Evolutionary conservation across 23 red algal genomes (phyloP).

Genomic region (Pyropia haitanensis): DNA sequence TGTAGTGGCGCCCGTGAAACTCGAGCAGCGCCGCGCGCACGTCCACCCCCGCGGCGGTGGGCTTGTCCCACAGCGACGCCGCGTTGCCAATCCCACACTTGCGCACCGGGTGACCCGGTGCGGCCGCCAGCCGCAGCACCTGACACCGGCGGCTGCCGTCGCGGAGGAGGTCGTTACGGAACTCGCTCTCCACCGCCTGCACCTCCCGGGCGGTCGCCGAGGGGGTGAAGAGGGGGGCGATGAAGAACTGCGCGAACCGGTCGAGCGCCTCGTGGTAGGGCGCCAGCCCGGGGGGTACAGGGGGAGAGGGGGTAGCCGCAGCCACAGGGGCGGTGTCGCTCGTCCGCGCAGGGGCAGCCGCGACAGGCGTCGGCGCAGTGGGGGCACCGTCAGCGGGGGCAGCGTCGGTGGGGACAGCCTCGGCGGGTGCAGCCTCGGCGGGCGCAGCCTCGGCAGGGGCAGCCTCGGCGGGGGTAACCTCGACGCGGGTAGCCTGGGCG

Average conservation of each 20-base stretch:
- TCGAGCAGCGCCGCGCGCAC: constrained; percentile 39
- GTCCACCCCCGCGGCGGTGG: constrained; percentile 10
- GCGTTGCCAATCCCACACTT: constrained; percentile 72
- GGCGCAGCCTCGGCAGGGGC: too few relatives aligned
- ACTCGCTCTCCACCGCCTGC: constrained; percentile 83
- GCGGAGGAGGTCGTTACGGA: constrained; percentile 74
- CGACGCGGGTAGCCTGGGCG: too few relatives aligned
- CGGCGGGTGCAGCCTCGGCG: too few relatives aligned
- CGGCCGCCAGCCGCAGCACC: constrained; percentile 22
- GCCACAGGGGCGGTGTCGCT: too few relatives aligned
- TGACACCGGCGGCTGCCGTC: constrained; percentile 65
- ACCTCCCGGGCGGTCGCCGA: constrained; percentile 69
- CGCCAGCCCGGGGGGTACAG: too few relatives aligned
- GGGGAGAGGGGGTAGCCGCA: too few relatives aligned
- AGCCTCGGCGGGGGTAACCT: too few relatives aligned
- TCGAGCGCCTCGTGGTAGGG: constrained; percentile 53
- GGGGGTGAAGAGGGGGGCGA: constrained; percentile 67
- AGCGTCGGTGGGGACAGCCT: too few relatives aligned
- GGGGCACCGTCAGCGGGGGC: constrained; percentile 3
- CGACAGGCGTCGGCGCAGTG: neutral
- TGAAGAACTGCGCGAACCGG: constrained; percentile 94
- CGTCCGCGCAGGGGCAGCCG: too few relatives aligned
- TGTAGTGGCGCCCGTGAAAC: constrained; percentile 74
- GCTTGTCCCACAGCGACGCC: constrained; percentile 63
- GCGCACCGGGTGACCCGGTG: constrained; percentile 60